Base-by-base conservation (phyloP, 108 stramenopile genomes). In the Ochromonas danica region DNA sequence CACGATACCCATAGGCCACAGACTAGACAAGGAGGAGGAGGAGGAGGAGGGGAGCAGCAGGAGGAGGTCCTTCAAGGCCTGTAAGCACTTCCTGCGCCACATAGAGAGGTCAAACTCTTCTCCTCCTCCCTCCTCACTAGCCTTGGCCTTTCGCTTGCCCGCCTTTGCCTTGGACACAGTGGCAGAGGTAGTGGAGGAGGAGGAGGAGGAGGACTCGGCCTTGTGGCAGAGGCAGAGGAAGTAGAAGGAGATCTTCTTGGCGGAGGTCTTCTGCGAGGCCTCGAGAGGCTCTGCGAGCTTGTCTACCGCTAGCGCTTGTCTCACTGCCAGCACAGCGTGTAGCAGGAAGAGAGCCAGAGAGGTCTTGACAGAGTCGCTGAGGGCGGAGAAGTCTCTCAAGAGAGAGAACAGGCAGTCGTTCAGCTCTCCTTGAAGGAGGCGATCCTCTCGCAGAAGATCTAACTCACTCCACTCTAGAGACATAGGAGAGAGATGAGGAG, bases 1-100 rank as follows among this genome's bases (percentile, higher is more conserved):
- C 36, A 70, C 67, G 33, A 70, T 40, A 17, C 67, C 67, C 67
- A 70, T 70, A 70, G 67, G 10, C 67, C 67, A 70, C 10, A 70
- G 40, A 17, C 22, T 14, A 57, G 17, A 10, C 17, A 57, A 17
- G 17, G 10, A 10, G 22, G 51, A 57, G 51, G 51, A 17, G n/a
- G n/a, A n/a, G n/a, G n/a, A n/a, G n/a, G n/a, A n/a, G n/a, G n/a
- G n/a, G n/a, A n/a, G n/a, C n/a, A n/a, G n/a, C n/a, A n/a, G n/a
- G 22, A 57, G 17, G 51, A 57, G 10, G 51, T 57, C 51, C 51
- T 57, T 57, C 17, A 57, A 57, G 51, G 51, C 51, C 17, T 10
- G 10, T 22, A 57, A 22, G 51, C 51, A 57, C 51, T 57, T 57
- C 51, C 22, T 57, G 17, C 51, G 51, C 22, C 22, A 22, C 22